Evolutionary conservation across 2,329 filamentous ascomycete genomes (phyloP), one percentile per base, ranked within the genome.

Genomic region (Cladosporium sp.): DNA sequence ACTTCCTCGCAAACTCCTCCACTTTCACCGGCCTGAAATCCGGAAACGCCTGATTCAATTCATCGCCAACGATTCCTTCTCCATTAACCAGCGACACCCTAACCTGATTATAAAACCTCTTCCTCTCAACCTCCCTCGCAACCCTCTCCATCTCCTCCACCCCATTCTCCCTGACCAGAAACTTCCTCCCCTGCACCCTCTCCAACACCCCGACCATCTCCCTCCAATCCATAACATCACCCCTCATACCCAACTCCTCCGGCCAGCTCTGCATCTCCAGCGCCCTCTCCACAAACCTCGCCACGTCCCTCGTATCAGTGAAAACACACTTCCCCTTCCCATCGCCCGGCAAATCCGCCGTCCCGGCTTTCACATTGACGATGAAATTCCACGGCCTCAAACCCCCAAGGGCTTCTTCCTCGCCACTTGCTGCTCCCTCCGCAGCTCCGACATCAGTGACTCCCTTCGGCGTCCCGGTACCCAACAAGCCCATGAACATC

Each of bases 281-380:
- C 3, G 71, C 57, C 4, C 70, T 72, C 7, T 72, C 74, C 4
- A 80, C 71, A 55, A 78, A 81, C 35, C 66, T 72, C 3, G 74
- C 79, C 39, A 83, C 68, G 62, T 83, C 80, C 4, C 67, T 67
- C 1, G 74, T 78, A 62, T 81, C 77, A 0, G 79, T 83, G 65
- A 81, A 77, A 3, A 72, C 66, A 8, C 78, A 70, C 3, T 67
- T 66, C 5, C 68, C 71, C n/a, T 77, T 69, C 0, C 81, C 81
- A 20, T 75, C 70, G 0, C 78, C 79, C 0, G 80, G 80, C 19
- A 82, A 76, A 10, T 74, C 77, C 1, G 80, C 80, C 3, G 67
- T 67, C 12, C 76, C 74, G 58, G 72, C 71, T 3, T 65, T 57
- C 9, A 81, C 72, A 62, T 82, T 77, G 19, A 82, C 59, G 3